These are phyloP conservation scores for Nemania sp. DNA, from an alignment of 2,329 filamentous ascomycete genomes.

Conservation along the genomic window DNA sequence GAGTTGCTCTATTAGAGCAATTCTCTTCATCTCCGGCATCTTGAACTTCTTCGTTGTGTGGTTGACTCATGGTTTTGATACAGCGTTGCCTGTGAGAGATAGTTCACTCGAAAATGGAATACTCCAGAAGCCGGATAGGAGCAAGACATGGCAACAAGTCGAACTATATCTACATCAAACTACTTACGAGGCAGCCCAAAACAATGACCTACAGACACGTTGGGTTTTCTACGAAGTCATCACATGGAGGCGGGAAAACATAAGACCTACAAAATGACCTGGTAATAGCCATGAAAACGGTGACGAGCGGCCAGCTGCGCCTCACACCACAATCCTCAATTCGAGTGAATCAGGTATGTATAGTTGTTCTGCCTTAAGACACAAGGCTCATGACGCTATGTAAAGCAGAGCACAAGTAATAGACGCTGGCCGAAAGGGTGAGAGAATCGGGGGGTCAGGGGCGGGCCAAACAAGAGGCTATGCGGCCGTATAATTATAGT, in stretches of 20 bases:
- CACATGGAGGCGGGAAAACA: conserved; percentile 6
- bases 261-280: neutral
- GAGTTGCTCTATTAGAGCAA: conserved; percentile 19
- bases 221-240: conserved; percentile 1
- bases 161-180: conserved; percentile 7
- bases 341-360: neutral
- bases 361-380: conserved; percentile 10
- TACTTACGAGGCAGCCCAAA: conserved; percentile 15
- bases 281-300: neutral
- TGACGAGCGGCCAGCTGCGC: conserved; percentile 13
- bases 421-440: neutral
- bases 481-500: conserved; percentile 7
- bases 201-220: conserved; percentile 1
- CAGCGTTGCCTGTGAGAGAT: neutral
- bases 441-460: neutral
- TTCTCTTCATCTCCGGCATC: conserved; percentile 6
- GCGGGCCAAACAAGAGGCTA: conserved; percentile 8
- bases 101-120: neutral
- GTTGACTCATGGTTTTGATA: conserved; percentile 4
- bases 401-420: neutral
- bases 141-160: neutral
- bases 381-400: neutral
- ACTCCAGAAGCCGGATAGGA: neutral
- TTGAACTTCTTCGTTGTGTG: neutral
- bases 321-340: neutral